Evolutionary conservation across 2,329 filamentous ascomycete genomes (phyloP), one percentile per base, ranked within the genome.

Genomic region (Phoma sp.): DNA sequence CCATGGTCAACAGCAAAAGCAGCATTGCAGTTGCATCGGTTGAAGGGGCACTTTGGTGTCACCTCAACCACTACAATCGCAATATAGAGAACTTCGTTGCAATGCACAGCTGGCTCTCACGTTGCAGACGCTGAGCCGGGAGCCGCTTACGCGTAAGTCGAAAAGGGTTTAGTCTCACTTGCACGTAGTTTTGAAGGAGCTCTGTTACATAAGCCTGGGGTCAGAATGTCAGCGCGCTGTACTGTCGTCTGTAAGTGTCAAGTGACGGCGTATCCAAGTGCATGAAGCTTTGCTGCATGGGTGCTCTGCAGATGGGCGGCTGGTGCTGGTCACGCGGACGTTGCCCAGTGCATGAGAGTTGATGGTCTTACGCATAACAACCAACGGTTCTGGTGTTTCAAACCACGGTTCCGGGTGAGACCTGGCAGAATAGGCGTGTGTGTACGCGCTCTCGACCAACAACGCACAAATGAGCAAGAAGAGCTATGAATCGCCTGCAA

Each of bases 271-370:
- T 45, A 31, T 37, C 12, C 6, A 7, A 36, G 25, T 17, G 17
- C 17, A 17, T 17, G 17, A 17, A 17, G 15, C 12, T 24, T 51
- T 32, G 31, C 29, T 36, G 43, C 22, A 39, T 17, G 27, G 13
- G 10, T 25, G 25, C 25, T 29, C 9, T 8, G 9, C 25, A 9
- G 25, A 1, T 6, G 25, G 27, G 27, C 27, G 10, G 27, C 27
- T 29, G 27, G 27, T 29, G 7, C 21, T 29, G 29, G 43, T 61
- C 52, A 61, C 55, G 41, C 45, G 49, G 41, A 35, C 22, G 37
- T 39, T 40, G 45, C 32, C 52, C 43, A 57, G 35, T 48, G 43
- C 45, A 46, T 56, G 35, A 50, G 56, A 54, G 52, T 29, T 15
- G 48, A 37, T 43, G 32, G 38, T 22, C 13, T 47, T 40, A 46